Percentiles rank a stretch among this genome's conserved stretches.
phyloP scores from a whole-genome alignment of 306 rosid genomes.

The Leucaena leucocephala region DNA sequence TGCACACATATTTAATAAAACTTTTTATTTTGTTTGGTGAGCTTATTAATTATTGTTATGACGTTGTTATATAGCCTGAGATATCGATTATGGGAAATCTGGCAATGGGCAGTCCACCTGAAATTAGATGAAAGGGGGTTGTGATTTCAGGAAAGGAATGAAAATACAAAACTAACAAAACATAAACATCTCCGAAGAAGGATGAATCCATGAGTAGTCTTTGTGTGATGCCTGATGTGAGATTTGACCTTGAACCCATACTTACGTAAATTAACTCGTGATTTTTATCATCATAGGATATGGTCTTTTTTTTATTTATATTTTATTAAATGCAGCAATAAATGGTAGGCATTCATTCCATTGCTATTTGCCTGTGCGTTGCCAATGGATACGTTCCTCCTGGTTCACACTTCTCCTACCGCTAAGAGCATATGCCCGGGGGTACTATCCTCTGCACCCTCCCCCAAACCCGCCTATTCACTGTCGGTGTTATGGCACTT shows the following conservation, averaged over 20 bases:
- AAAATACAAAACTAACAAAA: not conserved
- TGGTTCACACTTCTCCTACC: constrained; percentile 10
- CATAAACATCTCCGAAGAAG: not conserved
- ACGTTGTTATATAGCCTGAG: not conserved
- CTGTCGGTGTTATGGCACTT: too few species aligned
- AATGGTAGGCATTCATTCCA: not conserved
- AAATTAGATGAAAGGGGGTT: not conserved
- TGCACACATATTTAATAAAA: too few species aligned
- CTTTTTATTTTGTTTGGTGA: not conserved
- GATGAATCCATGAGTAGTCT: too few species aligned
- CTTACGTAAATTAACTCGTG: not conserved
- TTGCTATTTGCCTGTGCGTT: not conserved
- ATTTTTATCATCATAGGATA: not conserved
- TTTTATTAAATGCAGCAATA: not conserved
- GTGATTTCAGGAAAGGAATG: not conserved
- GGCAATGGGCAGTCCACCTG: not conserved
- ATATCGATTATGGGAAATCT: not conserved
- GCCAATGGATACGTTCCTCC: not conserved
- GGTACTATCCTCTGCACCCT: not conserved
- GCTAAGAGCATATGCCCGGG: not conserved
- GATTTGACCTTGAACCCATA: not conserved
- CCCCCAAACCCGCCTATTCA: not conserved
- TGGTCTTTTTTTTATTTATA: not conserved
- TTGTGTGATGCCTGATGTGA: not conserved
- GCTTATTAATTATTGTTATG: not conserved